Conservation (phyloP, 805 yeast genomes). For the Ogataea pini region DNA sequence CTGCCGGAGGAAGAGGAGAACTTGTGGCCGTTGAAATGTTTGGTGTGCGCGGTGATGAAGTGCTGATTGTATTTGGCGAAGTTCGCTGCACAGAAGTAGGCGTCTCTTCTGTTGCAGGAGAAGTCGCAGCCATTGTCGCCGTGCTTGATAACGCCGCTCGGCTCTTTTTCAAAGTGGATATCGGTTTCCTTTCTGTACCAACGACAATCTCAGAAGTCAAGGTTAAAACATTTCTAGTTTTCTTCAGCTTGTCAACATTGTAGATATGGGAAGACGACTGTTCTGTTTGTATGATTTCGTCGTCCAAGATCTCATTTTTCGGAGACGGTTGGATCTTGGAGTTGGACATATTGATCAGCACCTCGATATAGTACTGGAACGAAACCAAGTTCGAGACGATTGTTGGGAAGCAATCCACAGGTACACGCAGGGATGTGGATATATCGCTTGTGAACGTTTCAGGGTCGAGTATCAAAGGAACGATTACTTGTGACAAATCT, state of each 20-base stretch:
- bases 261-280: slow-evolving; percentile 42
- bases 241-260: slow-evolving; percentile 77
- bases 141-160: not conserved
- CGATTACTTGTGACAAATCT: slow-evolving; percentile 74
- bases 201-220: slow-evolving; percentile 76
- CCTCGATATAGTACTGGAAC: slow-evolving; percentile 84
- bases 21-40: slow-evolving; percentile 4
- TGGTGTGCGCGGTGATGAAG: slow-evolving; percentile 11
- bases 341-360: slow-evolving; percentile 75
- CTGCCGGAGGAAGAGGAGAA: slow-evolving; percentile 9
- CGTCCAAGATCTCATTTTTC: slow-evolving; percentile 23
- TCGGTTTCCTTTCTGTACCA: slow-evolving; percentile 66
- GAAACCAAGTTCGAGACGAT: slow-evolving; percentile 69
- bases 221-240: slow-evolving; percentile 77
- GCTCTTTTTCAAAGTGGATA: slow-evolving; percentile 29
- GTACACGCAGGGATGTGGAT: slow-evolving; percentile 66
- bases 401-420: slow-evolving; percentile 85
- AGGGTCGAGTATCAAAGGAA: slow-evolving; percentile 81
- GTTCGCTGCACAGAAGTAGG: slow-evolving; percentile 7
- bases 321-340: slow-evolving; percentile 24
- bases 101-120: not conserved
- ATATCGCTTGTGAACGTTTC: slow-evolving; percentile 54
- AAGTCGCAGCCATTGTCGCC: not conserved
- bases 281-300: slow-evolving; percentile 26
- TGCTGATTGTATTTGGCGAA: slow-evolving; percentile 1